phyloP scores from a whole-genome alignment of 2,329 filamentous ascomycete species.

The Botryosphaeria dothidea region DNA sequence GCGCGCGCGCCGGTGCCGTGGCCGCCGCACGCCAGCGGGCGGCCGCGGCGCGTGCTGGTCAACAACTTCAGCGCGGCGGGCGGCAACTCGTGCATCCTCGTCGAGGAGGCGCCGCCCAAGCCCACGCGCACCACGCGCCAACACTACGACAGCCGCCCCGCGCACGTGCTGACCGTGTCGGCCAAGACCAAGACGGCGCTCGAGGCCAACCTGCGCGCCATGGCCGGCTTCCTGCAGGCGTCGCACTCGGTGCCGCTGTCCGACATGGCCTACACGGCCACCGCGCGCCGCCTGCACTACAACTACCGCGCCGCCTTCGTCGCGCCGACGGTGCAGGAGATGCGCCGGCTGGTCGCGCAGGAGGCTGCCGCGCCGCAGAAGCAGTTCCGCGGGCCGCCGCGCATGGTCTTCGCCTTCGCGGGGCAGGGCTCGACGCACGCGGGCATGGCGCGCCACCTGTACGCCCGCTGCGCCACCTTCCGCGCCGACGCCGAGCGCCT shows the following conservation, averaged over 20 bases:
- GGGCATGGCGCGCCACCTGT: constrained; percentile 23
- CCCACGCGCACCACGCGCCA: neutral
- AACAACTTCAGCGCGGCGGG: constrained; percentile 43
- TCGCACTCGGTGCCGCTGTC: constrained; percentile 18
- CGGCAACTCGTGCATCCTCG: constrained; percentile 35
- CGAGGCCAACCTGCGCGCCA: constrained; percentile 23
- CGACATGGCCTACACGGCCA: constrained; percentile 29
- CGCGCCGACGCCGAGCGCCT: no score
- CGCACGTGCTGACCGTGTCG: constrained; percentile 24
- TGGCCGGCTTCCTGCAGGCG: constrained; percentile 14
- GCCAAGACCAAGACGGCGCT: constrained; percentile 24
- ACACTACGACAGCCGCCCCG: constrained; percentile 20
- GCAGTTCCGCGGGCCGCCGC: constrained; percentile 19
- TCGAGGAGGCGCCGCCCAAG: constrained; percentile 30
- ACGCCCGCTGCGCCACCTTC: no score
- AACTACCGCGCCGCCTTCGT: constrained; percentile 19
- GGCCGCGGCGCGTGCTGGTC: constrained; percentile 25
- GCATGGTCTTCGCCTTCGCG: constrained; percentile 42
- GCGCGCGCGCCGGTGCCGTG: constrained; percentile 52
- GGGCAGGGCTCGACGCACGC: constrained; percentile 38
- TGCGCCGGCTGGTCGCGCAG: neutral
- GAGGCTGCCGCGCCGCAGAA: no score
- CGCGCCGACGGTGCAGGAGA: constrained; percentile 10
- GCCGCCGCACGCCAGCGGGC: constrained; percentile 22
- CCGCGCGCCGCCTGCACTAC: constrained; percentile 30